Conservation (phyloP, 208 protist genomes). For the Spongospora subterranea region DNA sequence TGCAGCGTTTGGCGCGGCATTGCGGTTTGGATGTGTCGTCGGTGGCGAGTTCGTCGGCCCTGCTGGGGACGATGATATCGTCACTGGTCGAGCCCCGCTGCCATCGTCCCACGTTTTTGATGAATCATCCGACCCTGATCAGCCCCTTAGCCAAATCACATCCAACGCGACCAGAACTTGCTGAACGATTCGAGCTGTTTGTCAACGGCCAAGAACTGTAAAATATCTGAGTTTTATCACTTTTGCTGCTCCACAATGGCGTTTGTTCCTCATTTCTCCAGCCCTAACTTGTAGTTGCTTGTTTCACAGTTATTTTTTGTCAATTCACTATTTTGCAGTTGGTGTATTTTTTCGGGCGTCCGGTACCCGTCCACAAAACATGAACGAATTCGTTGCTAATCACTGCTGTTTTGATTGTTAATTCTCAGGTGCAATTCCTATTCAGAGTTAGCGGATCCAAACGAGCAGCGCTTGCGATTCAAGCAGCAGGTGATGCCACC, state of each 20-base stretch:
- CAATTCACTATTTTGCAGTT: too few relatives aligned
- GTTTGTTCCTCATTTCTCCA: background rate
- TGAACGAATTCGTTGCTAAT: too few relatives aligned
- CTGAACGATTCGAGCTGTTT: conserved; percentile 99
- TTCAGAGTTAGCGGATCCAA: conserved; percentile 98
- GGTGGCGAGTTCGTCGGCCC: conserved; percentile 85
- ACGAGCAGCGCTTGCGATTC: conserved; percentile 97
- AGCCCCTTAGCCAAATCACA: conserved; percentile 97
- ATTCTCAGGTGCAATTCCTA: conserved; percentile 83
- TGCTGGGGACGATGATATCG: conserved; percentile 90
- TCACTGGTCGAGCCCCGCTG: conserved; percentile 46
- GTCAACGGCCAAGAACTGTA: conserved; percentile 74
- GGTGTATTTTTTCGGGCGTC: too few relatives aligned
- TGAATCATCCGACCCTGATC: conserved; percentile 98
- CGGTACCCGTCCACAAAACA: too few relatives aligned
- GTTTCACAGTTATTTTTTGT: background rate
- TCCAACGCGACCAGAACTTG: conserved; percentile 78
- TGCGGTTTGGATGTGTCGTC: too few relatives aligned
- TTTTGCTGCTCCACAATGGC: background rate
- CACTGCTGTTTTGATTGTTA: too few relatives aligned
- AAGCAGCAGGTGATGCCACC: conserved; percentile 88
- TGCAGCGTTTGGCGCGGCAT: too few relatives aligned
- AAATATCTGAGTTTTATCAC: too few relatives aligned
- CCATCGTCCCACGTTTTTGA: conserved; percentile 98
- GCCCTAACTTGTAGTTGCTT: background rate